Percentiles rank a stretch among this genome's conserved stretches.
Conservation (phyloP, 768 basidiomycete species). For the Auricularia sp. region DNA sequence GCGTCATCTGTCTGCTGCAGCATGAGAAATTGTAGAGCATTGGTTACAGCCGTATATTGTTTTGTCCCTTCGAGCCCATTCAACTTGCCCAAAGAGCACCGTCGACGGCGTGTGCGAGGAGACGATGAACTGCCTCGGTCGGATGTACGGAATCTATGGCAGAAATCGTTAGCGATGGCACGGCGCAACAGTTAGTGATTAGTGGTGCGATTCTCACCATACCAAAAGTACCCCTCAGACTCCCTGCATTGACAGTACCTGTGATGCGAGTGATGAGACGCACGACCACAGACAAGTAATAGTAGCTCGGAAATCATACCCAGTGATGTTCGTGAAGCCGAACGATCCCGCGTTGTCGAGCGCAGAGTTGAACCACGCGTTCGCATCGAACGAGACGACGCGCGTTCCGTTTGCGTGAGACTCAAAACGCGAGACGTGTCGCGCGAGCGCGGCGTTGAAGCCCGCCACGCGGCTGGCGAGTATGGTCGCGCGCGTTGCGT, state of each 20-base stretch:
- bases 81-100: constrained; percentile 17
- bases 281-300: background rate
- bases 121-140: constrained; percentile 37
- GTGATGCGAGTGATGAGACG: background rate
- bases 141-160: constrained; percentile 39
- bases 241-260: constrained; percentile 44
- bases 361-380: constrained; percentile 38
- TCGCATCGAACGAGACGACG: constrained; percentile 41
- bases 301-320: constrained; percentile 20
- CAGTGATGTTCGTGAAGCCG: constrained; percentile 43
- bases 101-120: constrained; percentile 36
- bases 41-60: too few species aligned
- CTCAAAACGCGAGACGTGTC: constrained; percentile 27
- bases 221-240: constrained; percentile 41
- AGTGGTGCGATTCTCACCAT: constrained; percentile 25
- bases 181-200: constrained; percentile 15
- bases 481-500: constrained; percentile 26
- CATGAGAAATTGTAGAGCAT: too few species aligned
- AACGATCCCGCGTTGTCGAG: constrained; percentile 31
- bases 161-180: background rate
- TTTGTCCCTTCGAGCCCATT: too few species aligned
- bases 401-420: constrained; percentile 25
- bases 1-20: too few species aligned
- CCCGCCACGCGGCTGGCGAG: constrained; percentile 30
- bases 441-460: constrained; percentile 34